Evolutionary conservation across 305 asterid genomes (phyloP), one percentile per base, ranked within the genome.

Genomic region (Salvia sclarea): DNA sequence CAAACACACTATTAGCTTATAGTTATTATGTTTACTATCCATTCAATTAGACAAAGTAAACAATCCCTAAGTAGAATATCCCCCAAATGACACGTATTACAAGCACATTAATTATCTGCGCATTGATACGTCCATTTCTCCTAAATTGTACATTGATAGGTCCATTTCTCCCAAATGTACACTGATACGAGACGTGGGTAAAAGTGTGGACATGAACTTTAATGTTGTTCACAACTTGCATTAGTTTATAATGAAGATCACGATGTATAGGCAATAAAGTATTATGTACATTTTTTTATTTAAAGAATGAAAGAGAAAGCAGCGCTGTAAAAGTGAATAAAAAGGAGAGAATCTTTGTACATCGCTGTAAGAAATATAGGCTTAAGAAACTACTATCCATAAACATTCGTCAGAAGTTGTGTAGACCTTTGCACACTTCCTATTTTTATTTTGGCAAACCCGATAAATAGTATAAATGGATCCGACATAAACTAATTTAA

Each of bases 331-430:
- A 47, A 14, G 64, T 33, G 12, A 14, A 4, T 17, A 28, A 17
- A 49, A 22, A 44, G 0, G 54, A 25, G 25, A 62, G 68, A 62
- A 22, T 62, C 68, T 62, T 37, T 43, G 68, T 38, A 38, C 41
- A 11, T 37, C 44, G 4, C 11, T 9, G 7, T 3, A 37, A 25
- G 2, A 25, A 4, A 25, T 25, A 25, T 4, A 25, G 4, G 4
- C 2, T 2, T 1, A 25, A 25, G 4, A 25, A 25, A 25, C 3
- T 1, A 7, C 6, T 33, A 33, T 33, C 2, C 2, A 37, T 14
- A 17, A 2, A 47, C 53, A 47, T 8, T 45, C 52, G 21, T 48
- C 40, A 25, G 12, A 25, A 25, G 5, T 25, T 20, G 16, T 28
- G 33, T 25, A 24, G 61, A 28, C 41, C 41, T 21, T 55, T 55